Conservation (phyloP, 1,139 yeast species). For the Zygosaccharomyces sapae region DNA sequence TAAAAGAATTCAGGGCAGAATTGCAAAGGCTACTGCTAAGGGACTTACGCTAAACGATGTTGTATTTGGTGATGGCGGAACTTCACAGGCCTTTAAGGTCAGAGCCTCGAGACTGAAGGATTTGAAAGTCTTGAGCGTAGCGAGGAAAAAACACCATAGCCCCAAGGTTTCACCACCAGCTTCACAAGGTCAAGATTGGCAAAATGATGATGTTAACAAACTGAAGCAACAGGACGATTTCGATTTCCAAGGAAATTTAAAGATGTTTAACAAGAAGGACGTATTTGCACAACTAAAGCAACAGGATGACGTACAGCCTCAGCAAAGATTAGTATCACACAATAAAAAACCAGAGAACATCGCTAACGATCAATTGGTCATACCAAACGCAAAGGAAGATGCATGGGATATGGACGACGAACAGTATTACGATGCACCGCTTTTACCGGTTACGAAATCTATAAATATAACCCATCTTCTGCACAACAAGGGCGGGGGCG, state of each 20-base stretch:
- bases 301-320: slow-evolving; percentile 57
- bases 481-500: slow-evolving; percentile 16
- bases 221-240: slow-evolving; percentile 62
- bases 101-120: slow-evolving; percentile 36
- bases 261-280: slow-evolving; percentile 74
- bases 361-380: slow-evolving; percentile 71
- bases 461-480: slow-evolving; percentile 36
- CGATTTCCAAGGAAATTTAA: slow-evolving; percentile 80
- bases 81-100: slow-evolving; percentile 35
- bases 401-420: slow-evolving; percentile 46
- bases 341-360: slow-evolving; percentile 52
- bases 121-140: slow-evolving; percentile 37
- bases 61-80: slow-evolving; percentile 35
- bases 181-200: slow-evolving; percentile 42
- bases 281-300: slow-evolving; percentile 75
- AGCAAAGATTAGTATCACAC: slow-evolving; percentile 68
- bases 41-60: slow-evolving; percentile 35
- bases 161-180: slow-evolving; percentile 8
- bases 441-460: slow-evolving; percentile 35
- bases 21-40: slow-evolving; percentile 34
- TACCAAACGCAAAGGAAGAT: slow-evolving; percentile 48
- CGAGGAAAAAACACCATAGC: slow-evolving; percentile 18
- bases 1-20: slow-evolving; percentile 33
- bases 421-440: slow-evolving; percentile 19
- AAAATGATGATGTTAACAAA: slow-evolving; percentile 46